Percentiles rank a stretch among this genome's conserved stretches.
Conservation (phyloP, 192 early-diverging fungal genomes). For the Coemansia sp. region DNA sequence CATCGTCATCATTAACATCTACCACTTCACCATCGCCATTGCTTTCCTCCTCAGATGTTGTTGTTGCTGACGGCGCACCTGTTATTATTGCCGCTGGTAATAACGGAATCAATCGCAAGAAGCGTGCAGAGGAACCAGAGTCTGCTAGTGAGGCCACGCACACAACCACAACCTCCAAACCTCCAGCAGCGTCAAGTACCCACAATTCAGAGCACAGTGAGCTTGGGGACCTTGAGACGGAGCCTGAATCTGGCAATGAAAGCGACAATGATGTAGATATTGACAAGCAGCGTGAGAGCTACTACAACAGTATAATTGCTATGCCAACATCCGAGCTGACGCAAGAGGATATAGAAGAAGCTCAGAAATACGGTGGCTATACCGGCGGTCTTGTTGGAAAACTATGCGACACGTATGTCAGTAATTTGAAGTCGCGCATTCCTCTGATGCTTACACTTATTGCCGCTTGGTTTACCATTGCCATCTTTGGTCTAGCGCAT, state of each 20-base stretch:
- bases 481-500: conserved; percentile 30
- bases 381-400: conserved; percentile 49
- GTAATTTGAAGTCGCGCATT: conserved; percentile 19
- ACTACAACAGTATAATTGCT: conserved; percentile 4
- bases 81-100: conserved; percentile 3
- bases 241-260: not conserved
- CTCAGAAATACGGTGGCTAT: conserved; percentile 45
- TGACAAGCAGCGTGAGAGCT: conserved; percentile 4
- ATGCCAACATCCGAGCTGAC: conserved; percentile 24
- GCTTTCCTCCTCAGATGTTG: not conserved
- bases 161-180: not conserved
- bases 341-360: conserved; percentile 27
- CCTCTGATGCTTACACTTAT: conserved; percentile 42
- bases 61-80: not conserved
- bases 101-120: conserved; percentile 6
- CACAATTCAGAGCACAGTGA: not conserved
- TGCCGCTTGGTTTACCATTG: conserved; percentile 39
- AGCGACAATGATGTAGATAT: not conserved
- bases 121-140: not conserved
- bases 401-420: conserved; percentile 41
- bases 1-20: not conserved
- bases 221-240: conserved; percentile 4
- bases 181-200: not conserved
- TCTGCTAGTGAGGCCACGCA: too few species aligned
- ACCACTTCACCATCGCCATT: not conserved